Percentiles rank a stretch among this genome's conserved stretches.
Evolutionary conservation across 1,139 yeast genomes (phyloP).

Genomic region (Pichia sp.): DNA sequence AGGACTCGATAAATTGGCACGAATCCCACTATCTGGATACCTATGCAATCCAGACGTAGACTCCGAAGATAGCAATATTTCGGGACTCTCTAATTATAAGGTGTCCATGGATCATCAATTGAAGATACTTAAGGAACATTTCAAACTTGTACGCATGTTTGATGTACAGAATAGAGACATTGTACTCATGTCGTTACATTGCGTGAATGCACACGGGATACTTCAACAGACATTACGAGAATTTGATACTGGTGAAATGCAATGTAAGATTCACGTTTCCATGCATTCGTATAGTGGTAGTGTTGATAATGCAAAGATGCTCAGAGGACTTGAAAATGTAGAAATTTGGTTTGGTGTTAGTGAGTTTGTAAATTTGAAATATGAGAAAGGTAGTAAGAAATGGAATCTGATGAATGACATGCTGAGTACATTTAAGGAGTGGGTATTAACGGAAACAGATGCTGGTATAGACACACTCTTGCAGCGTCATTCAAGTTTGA

Average conservation of each 20-base stretch:
- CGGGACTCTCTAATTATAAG: slow-evolving; percentile 17
- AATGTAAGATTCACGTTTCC: slow-evolving; percentile 36
- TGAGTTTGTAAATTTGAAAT: slow-evolving; percentile 43
- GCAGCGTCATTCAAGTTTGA: too few species aligned
- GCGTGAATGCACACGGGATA: slow-evolving; percentile 70
- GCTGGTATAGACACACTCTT: slow-evolving; percentile 26
- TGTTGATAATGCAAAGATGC: slow-evolving; percentile 49
- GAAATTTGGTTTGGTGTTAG: slow-evolving; percentile 53
- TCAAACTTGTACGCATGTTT: slow-evolving; percentile 37
- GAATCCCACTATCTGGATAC: slow-evolving; percentile 58
- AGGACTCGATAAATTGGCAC: slow-evolving; percentile 74
- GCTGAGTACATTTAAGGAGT: slow-evolving; percentile 22
- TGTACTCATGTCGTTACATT: slow-evolving; percentile 58
- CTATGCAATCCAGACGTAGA: slow-evolving; percentile 32
- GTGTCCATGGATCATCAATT: slow-evolving; percentile 64
- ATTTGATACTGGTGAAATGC: not conserved
- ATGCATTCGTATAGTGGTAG: slow-evolving; percentile 89
- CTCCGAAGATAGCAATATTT: not conserved
- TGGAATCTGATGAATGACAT: slow-evolving; percentile 21
- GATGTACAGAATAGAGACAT: slow-evolving; percentile 32
- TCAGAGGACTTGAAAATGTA: slow-evolving; percentile 42
- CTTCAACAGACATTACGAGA: slow-evolving; percentile 40
- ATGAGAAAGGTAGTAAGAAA: slow-evolving; percentile 7
- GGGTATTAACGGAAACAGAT: slow-evolving; percentile 52
- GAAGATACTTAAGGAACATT: slow-evolving; percentile 40